phyloP scores from a whole-genome alignment of 768 basidiomycete species.

The Leucosporidium scottii region DNA sequence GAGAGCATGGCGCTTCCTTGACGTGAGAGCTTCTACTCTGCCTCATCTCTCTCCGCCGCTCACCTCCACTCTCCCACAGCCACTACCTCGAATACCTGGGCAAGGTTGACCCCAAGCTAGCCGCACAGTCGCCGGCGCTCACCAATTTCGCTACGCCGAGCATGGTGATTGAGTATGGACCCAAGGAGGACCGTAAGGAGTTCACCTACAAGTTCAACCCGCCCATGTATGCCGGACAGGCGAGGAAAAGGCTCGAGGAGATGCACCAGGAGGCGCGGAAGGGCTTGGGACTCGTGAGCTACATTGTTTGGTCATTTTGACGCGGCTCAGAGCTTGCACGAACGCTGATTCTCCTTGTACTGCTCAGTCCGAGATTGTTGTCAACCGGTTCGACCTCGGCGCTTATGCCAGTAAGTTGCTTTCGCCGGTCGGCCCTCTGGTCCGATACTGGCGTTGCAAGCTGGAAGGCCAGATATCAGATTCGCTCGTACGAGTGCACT shows the following conservation, averaged over 20 bases:
- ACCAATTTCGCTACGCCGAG: background rate
- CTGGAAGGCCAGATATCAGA: too few species aligned
- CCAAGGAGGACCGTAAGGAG: background rate
- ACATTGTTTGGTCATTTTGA: background rate
- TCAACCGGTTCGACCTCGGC: too few species aligned
- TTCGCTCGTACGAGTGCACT: too few species aligned
- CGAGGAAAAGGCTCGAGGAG: slow-evolving; percentile 13
- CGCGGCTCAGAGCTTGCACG: too few species aligned
- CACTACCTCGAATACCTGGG: slow-evolving; percentile 3
- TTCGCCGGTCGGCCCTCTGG: too few species aligned
- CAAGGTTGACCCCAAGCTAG: background rate
- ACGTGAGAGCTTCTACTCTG: background rate
- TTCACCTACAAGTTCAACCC: slow-evolving; percentile 2
- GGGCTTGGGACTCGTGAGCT: slow-evolving; percentile 7
- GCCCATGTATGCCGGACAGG: slow-evolving; percentile 15
- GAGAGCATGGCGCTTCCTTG: slow-evolving; percentile 8
- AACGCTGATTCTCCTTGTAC: too few species aligned
- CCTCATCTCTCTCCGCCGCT: background rate
- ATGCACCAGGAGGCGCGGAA: slow-evolving; percentile 16
- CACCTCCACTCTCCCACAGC: background rate
- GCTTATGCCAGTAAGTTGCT: too few species aligned
- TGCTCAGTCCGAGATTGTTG: background rate
- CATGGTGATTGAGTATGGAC: slow-evolving; percentile 11
- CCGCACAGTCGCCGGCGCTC: slow-evolving; percentile 6
- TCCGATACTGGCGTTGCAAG: too few species aligned